phyloP scores from a whole-genome alignment of 2,329 filamentous ascomycete genomes.

The Ophiosphaerella herpotricha region DNA sequence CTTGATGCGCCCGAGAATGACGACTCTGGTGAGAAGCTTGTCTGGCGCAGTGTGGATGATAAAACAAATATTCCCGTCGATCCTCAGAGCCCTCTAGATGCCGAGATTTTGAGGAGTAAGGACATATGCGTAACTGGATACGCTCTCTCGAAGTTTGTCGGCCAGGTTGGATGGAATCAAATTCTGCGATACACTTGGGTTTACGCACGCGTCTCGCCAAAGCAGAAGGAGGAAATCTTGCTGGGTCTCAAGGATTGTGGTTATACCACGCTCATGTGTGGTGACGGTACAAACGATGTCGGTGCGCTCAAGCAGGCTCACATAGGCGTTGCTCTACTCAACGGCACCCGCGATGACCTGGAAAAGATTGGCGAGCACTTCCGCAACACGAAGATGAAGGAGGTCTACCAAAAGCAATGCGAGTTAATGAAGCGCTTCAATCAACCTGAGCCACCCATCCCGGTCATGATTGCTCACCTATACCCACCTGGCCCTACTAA shows the following conservation, averaged over 20 bases:
- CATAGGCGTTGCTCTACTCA: conserved; percentile 92
- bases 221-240: conserved; percentile 99
- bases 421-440: conserved; percentile 93
- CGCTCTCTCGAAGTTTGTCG: conserved; percentile 86
- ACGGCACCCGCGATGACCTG: conserved; percentile 90
- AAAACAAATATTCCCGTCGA: conserved; percentile 85
- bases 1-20: conserved; percentile 94
- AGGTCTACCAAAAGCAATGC: conserved; percentile 95
- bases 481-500: conserved; percentile 90
- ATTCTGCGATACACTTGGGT: conserved; percentile 93
- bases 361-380: conserved; percentile 90
- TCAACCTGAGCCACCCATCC: conserved; percentile 88
- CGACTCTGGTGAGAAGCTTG: conserved; percentile 74
- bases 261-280: conserved; percentile 98
- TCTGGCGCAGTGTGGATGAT: conserved; percentile 96
- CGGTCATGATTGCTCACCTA: conserved; percentile 87
- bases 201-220: conserved; percentile 95
- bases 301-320: conserved; percentile 97
- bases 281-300: conserved; percentile 97
- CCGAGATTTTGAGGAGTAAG: conserved; percentile 78
- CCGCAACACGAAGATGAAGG: conserved; percentile 96
- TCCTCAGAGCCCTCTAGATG: conserved; percentile 77
- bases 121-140: conserved; percentile 97
- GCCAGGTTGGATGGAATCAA: conserved; percentile 73
- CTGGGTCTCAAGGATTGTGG: conserved; percentile 93